Conservation (phyloP, 352 stramenopile species). For the Globisporangium spinosum region DNA sequence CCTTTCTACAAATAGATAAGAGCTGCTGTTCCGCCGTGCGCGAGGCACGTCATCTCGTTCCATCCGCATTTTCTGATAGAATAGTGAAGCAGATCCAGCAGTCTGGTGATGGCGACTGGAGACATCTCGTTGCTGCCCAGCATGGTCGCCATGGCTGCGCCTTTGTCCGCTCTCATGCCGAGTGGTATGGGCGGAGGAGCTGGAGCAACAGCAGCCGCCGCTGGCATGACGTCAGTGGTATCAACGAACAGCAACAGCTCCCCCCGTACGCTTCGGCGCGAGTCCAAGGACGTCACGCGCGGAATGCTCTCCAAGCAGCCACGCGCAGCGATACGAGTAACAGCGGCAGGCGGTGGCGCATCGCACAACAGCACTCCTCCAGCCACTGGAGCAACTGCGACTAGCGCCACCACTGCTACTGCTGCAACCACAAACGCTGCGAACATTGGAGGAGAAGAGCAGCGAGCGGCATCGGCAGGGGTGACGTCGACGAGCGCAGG, state of each 20-base stretch:
- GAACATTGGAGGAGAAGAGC: constrained; percentile 6
- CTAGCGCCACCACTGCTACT: neutral
- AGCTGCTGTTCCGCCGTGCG: neutral
- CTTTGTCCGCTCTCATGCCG: neutral
- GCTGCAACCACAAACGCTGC: neutral
- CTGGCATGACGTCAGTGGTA: too few species aligned
- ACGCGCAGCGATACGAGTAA: constrained; percentile 6
- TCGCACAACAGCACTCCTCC: neutral
- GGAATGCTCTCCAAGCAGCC: constrained; percentile 17
- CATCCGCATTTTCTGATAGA: neutral
- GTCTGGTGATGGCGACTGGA: neutral
- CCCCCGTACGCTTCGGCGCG: neutral
- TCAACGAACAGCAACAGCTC: constrained; percentile 2
- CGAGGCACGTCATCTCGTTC: neutral
- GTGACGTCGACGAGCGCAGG: neutral
- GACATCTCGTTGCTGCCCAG: constrained; percentile 11
- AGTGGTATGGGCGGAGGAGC: neutral
- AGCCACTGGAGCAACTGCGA: neutral
- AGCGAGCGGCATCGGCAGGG: neutral
- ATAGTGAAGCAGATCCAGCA: neutral
- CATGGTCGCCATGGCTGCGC: constrained; percentile 15
- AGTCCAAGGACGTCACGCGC: constrained; percentile 14
- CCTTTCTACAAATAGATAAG: neutral
- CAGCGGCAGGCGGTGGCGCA: neutral
- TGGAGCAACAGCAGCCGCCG: neutral